Evolutionary conservation across 805 yeast species (phyloP), one percentile per base, ranked within the genome.

Genomic region (Saccharomyces eubayanus): DNA sequence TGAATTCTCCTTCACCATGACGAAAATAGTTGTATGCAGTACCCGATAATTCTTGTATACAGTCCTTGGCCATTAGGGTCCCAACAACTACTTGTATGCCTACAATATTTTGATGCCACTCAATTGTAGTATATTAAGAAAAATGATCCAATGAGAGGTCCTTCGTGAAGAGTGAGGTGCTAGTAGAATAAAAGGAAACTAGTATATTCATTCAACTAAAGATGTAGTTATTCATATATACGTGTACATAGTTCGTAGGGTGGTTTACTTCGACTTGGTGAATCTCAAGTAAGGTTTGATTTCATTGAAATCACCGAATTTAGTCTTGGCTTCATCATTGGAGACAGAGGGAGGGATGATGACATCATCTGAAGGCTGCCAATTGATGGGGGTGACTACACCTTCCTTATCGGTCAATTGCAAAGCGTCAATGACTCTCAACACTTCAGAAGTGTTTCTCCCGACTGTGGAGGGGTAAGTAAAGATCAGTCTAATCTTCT

Each of bases 401-500:
- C 92, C 88, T 73, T 81, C 76, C 68, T 80, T 78, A 73, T 91
- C 97, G 63, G 89, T 88, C 59, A 83, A 76, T 77, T 89, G 96
- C 71, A 90, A 77, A 52, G 96, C 87, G 70, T 89, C 96, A 59
- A 90, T 75, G 54, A 87, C 96, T 76, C 97, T 86, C 72, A 91
- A 78, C 40, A 90, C 92, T 78, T 90, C 97, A 55, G 87, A 81
- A 57, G 96, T 81, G 83, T 91, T 90, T 80, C 97, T 87, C 70
- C 97, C 97, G 57, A 88, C 84, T 48, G 96, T 85, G 56, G 97
- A 94, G 55, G 97, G 97, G 78, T 90, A 90, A 24, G 92, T 81
- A 77, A 91, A 73, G 61, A 85, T 83, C 68, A 89, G 78, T 76
- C 97, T 84, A 68, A 91, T 83, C 74, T 86, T 90, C 81, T 90